Base-by-base conservation (phyloP, 192 early-diverging fungal species). In the Chytriomyces hyalinus region DNA sequence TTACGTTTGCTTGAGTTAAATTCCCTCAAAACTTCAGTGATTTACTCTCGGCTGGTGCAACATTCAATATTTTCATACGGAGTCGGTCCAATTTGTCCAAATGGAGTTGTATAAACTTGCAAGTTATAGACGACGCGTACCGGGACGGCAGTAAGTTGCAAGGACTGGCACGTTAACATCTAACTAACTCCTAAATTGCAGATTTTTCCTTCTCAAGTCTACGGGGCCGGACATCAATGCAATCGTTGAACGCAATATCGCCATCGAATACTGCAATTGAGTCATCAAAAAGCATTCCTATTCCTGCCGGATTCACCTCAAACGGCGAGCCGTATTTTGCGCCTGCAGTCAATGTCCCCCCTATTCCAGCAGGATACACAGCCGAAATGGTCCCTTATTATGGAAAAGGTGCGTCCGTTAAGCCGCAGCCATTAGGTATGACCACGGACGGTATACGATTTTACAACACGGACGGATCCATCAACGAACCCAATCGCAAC, bases 121-220 rank as follows among this genome's bases (percentile, higher is more conserved):
- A 88, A 79, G 84, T 90, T 6, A 69, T 87, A 17, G 87, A 90
- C 64, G 87, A 90, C 65, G 87, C 89, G 48, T 90, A 85, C 73
- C 77, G 85, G 43, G 87, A 90, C 65, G 82, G 88, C 80, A 73
- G 49, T 65, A 36, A 36, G 36, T 36, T 36, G 36, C 36, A 36
- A 36, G 1, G 36, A 36, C 36, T 36, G 15, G 36, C 36, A 36
- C 36, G 1, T 36, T 36, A 36, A 36, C 36, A 36, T 36, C 36
- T 36, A 36, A 1, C 36, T 36, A 36, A 36, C 36, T 26, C 24
- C 24, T 26, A 36, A 36, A 36, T 36, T 36, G 20, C 20, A 57
- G 53, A 57, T 5, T 20, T 57, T 13, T 20, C 13, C 15, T 57
- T 57, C 53, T 57, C 53, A 57, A 13, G 53, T 57, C 53, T n/a